Percentiles rank a stretch among this genome's conserved stretches.
These are phyloP conservation scores for Penicillium arizonense DNA, from an alignment of 495 filamentous ascomycete species.

Conservation along the genomic window DNA sequence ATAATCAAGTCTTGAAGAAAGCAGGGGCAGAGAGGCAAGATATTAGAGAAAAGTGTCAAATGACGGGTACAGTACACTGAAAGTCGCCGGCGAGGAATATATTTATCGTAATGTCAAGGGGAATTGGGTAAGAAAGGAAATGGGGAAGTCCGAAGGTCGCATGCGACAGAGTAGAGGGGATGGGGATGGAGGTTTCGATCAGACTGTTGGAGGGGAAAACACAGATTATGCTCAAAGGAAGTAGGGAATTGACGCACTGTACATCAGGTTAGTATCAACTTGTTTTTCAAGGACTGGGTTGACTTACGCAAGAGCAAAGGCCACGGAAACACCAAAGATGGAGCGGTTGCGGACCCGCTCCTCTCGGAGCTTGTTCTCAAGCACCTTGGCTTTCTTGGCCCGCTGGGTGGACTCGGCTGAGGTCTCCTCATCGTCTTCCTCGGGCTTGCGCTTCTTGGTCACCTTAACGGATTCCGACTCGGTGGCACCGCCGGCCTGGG, in stretches of 20 bases:
- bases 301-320: slow-evolving; percentile 85
- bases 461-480: slow-evolving; percentile 46
- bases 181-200: not conserved
- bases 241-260: slow-evolving; percentile 47
- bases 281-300: not conserved
- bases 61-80: slow-evolving; percentile 15
- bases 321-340: slow-evolving; percentile 78
- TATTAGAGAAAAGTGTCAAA: slow-evolving; percentile 19
- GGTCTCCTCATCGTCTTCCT: slow-evolving; percentile 62
- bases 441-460: slow-evolving; percentile 75
- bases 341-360: slow-evolving; percentile 82
- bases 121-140: slow-evolving; percentile 13
- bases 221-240: slow-evolving; percentile 35
- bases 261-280: slow-evolving; percentile 18
- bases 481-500: slow-evolving; percentile 39
- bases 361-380: slow-evolving; percentile 73
- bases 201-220: not conserved
- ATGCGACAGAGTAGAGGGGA: slow-evolving; percentile 1
- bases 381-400: slow-evolving; percentile 72
- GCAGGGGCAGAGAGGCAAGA: slow-evolving; percentile 7
- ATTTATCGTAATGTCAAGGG: slow-evolving; percentile 32
- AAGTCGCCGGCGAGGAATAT: slow-evolving; percentile 23
- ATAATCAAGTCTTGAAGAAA: slow-evolving; percentile 1
- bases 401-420: slow-evolving; percentile 46
- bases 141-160: slow-evolving; percentile 5